Conservation (phyloP, 805 yeast genomes). For the Scheffersomyces lignosus region DNA sequence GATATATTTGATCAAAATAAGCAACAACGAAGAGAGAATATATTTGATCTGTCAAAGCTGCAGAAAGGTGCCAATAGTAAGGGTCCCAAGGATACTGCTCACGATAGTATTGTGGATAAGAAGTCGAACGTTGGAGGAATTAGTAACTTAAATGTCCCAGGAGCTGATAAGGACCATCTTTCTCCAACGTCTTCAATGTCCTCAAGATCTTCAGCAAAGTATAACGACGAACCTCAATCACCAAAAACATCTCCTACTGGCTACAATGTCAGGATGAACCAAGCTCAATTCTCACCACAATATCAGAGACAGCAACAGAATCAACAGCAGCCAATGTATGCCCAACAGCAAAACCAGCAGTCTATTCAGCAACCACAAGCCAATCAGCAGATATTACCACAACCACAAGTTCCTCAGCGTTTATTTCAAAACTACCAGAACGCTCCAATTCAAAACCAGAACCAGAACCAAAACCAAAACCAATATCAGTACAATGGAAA, state of each 20-base stretch:
- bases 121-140: not conserved
- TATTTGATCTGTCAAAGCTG: conserved; percentile 25
- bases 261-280: conserved; percentile 9
- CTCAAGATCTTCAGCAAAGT: conserved; percentile 28
- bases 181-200: conserved; percentile 40
- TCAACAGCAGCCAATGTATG: conserved; percentile 1
- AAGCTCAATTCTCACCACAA: conserved; percentile 4
- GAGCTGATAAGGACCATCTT: conserved; percentile 16
- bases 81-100: not conserved
- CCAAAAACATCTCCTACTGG: conserved; percentile 38
- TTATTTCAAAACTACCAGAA: conserved; percentile 14
- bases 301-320: conserved; percentile 6
- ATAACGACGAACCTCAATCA: conserved; percentile 37
- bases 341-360: conserved; percentile 3
- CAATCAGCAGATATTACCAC: conserved; percentile 3
- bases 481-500: too few relatives aligned
- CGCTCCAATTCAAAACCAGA: conserved; percentile 9
- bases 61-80: not conserved
- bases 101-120: not conserved
- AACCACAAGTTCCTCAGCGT: conserved; percentile 9
- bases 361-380: conserved; percentile 1
- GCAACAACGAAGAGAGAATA: conserved; percentile 36
- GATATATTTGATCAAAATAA: conserved; percentile 34
- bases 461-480: conserved; percentile 5
- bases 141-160: conserved; percentile 9